Percentiles rank a stretch among this genome's conserved stretches.
Conservation (phyloP, 2,329 filamentous ascomycete species). For the Trichoderma afroharzianum region DNA sequence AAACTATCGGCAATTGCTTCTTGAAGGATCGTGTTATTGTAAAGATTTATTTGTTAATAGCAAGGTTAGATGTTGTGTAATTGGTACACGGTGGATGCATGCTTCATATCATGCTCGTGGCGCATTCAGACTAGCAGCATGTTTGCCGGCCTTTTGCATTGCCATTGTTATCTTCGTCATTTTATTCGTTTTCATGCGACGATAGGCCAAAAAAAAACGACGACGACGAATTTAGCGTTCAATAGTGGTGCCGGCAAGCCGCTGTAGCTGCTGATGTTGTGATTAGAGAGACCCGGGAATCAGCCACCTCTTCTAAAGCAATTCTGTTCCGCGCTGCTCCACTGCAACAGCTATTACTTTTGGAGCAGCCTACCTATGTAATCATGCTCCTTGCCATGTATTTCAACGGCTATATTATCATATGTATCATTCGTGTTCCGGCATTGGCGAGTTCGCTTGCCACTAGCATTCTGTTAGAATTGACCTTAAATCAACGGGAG, state of each 20-base stretch:
- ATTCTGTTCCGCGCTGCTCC: neutral
- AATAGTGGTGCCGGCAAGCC: neutral
- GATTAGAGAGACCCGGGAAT: neutral
- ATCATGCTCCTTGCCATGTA: neutral
- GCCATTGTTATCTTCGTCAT: no score
- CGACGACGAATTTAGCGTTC: no score
- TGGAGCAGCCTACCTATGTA: neutral
- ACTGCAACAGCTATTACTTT: neutral
- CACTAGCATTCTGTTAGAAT: neutral
- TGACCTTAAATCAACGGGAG: neutral
- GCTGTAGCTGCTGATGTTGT: neutral
- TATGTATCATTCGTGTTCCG: neutral
- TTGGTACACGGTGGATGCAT: no score
- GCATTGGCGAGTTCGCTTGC: neutral
- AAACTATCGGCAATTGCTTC: no score
- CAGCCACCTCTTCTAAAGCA: neutral
- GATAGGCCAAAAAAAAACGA: no score
- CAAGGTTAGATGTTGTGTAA: no score
- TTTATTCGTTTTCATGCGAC: no score
- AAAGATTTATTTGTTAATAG: no score
- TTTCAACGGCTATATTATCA: neutral
- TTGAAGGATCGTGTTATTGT: no score
- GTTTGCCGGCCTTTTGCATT: no score
- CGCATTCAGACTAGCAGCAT: no score
- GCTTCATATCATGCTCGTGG: no score